Evolutionary conservation across 306 rosid genomes (phyloP).

Genomic region (Vigna hirtella): DNA sequence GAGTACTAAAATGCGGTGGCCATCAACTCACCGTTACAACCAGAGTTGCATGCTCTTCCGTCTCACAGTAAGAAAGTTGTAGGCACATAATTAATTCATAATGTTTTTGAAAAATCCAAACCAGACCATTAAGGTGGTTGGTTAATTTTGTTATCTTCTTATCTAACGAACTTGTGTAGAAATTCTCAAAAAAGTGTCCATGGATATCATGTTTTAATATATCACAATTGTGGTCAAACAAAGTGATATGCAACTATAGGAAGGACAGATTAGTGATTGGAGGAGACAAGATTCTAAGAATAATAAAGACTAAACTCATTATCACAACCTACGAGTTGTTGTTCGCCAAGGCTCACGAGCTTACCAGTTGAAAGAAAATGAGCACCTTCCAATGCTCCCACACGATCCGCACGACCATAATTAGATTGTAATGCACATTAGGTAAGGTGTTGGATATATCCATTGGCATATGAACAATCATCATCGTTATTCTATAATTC

Average conservation of each 20-base stretch:
- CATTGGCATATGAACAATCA: too few relatives aligned
- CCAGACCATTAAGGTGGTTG: background rate
- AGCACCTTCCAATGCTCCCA: conserved; percentile 89
- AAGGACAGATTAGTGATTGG: background rate
- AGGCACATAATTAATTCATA: background rate
- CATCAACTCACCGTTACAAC: conserved; percentile 86
- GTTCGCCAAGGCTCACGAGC: conserved; percentile 78
- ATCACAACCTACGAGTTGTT: conserved; percentile 90
- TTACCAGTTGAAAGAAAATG: conserved; percentile 68
- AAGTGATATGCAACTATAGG: background rate
- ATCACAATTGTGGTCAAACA: background rate
- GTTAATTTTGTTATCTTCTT: background rate
- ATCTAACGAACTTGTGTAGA: background rate
- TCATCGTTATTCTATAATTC: too few relatives aligned
- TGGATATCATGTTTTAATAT: background rate
- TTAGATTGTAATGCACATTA: too few relatives aligned
- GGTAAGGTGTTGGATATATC: too few relatives aligned
- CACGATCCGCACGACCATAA: conserved; percentile 79
- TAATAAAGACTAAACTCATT: conserved; percentile 67
- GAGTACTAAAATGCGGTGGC: conserved; percentile 76
- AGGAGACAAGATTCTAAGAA: background rate
- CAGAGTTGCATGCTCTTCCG: conserved; percentile 75
- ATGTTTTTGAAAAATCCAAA: background rate
- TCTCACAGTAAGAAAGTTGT: conserved; percentile 71
- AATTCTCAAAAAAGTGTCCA: background rate